These are phyloP conservation scores for Linum lewisii DNA, from an alignment of 345 rosid genomes.

Conservation along the genomic window DNA sequence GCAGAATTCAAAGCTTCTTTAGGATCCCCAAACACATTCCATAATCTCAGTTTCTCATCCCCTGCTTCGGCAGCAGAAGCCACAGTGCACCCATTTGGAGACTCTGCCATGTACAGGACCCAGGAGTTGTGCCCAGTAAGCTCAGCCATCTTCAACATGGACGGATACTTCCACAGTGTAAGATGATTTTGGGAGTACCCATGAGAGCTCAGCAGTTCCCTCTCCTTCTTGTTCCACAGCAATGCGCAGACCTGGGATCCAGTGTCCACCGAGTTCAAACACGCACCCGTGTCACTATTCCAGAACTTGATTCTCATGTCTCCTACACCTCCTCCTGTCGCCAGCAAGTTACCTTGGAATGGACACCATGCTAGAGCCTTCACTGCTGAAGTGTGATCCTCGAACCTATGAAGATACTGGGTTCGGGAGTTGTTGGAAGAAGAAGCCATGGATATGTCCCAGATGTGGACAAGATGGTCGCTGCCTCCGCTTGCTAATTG, in stretches of 20 bases:
- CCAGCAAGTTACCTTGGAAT: slow-evolving; percentile 41
- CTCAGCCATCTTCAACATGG: slow-evolving; percentile 43
- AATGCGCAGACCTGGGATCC: slow-evolving; percentile 42
- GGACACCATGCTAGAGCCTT: slow-evolving; percentile 60
- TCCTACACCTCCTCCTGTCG: slow-evolving; percentile 38
- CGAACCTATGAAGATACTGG: slow-evolving; percentile 41
- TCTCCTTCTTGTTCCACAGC: slow-evolving; percentile 42
- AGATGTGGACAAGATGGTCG: slow-evolving; percentile 34
- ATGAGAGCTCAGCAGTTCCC: slow-evolving; percentile 45
- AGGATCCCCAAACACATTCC: too few relatives aligned
- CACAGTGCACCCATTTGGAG: too few relatives aligned
- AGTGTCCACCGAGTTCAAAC: slow-evolving; percentile 42
- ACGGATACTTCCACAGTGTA: slow-evolving; percentile 41
- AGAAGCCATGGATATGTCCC: slow-evolving; percentile 38
- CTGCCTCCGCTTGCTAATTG: slow-evolving; percentile 49
- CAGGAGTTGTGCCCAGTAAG: slow-evolving; percentile 37
- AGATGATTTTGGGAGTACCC: slow-evolving; percentile 40
- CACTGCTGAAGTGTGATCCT: slow-evolving; percentile 47
- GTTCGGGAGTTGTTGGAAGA: slow-evolving; percentile 25
- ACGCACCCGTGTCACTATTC: slow-evolving; percentile 39
- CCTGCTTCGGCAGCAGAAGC: too few relatives aligned
- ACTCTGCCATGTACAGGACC: slow-evolving; percentile 46
- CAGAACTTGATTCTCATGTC: slow-evolving; percentile 38
- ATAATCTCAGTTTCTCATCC: too few relatives aligned
- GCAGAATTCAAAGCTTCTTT: too few relatives aligned